These are phyloP conservation scores for Boletellus sp. DNA, from an alignment of 1,284 basidiomycete species.

Conservation along the genomic window DNA sequence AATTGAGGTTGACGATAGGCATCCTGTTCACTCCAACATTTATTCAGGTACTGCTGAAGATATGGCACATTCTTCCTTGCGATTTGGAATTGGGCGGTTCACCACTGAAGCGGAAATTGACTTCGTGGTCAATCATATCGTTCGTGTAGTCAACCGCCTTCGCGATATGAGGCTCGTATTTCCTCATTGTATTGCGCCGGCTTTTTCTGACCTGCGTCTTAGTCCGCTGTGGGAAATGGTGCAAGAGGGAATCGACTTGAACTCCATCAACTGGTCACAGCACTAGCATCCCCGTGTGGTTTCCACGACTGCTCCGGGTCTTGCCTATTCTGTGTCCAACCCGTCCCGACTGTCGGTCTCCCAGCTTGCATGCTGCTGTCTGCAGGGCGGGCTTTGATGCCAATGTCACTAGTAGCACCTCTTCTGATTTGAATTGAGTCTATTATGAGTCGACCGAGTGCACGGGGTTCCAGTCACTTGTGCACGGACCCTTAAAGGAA, in stretches of 20 bases:
- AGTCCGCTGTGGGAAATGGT: slow-evolving; percentile 98
- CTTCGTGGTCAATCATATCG: slow-evolving; percentile 88
- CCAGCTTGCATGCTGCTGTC: background rate
- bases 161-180: slow-evolving; percentile 62
- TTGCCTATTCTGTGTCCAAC: slow-evolving; percentile 10
- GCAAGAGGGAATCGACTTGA: slow-evolving; percentile 95
- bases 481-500: slow-evolving; percentile 38
- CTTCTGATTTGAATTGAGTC: background rate
- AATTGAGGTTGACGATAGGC: background rate
- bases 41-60: slow-evolving; percentile 86
- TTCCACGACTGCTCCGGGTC: slow-evolving; percentile 3
- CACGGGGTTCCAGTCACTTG: slow-evolving; percentile 12
- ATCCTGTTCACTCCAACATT: slow-evolving; percentile 6
- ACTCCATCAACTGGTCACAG: slow-evolving; percentile 89
- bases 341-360: slow-evolving; percentile 2
- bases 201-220: slow-evolving; percentile 12
- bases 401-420: background rate
- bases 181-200: slow-evolving; percentile 1
- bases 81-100: slow-evolving; percentile 98
- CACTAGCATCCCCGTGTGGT: slow-evolving; percentile 35
- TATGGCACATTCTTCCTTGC: slow-evolving; percentile 97
- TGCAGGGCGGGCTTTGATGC: background rate
- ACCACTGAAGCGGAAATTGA: slow-evolving; percentile 98
- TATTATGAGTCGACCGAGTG: slow-evolving; percentile 1
- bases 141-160: slow-evolving; percentile 75